A percentile compares a stretch with the other conserved stretches of the same genome.
Evolutionary conservation across 257 asterid genomes (phyloP).

Genomic region (Agastache rugosa): DNA sequence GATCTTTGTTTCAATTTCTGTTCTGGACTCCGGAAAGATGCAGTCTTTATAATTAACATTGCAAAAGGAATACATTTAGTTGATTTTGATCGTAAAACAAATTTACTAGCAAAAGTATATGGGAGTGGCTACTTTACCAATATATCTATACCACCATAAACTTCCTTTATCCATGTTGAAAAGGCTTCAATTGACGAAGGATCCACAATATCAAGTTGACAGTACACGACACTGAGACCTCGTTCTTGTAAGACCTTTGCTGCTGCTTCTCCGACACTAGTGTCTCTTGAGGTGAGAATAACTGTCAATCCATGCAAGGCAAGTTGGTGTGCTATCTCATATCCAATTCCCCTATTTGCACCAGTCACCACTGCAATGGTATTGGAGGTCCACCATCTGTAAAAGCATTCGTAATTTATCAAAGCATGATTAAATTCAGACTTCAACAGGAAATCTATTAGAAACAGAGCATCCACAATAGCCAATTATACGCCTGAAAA

Average conservation of each 20-base stretch:
- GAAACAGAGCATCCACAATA: neutral
- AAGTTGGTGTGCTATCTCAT: constrained; percentile 81
- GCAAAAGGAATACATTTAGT: constrained; percentile 1
- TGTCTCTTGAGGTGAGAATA: constrained; percentile 75
- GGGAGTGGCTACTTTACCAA: constrained; percentile 53
- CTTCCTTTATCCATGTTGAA: constrained; percentile 64
- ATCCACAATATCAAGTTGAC: constrained; percentile 73
- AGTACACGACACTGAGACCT: constrained; percentile 71
- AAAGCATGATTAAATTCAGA: neutral
- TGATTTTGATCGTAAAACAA: neutral
- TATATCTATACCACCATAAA: constrained; percentile 77
- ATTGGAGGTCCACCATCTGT: constrained; percentile 89
- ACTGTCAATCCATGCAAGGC: constrained; percentile 76
- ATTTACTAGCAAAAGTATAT: constrained; percentile 17
- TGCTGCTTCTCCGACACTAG: constrained; percentile 70
- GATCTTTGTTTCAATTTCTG: neutral
- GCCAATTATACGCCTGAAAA: neutral
- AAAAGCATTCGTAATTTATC: constrained; percentile 6
- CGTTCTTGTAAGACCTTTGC: constrained; percentile 61
- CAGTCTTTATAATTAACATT: neutral
- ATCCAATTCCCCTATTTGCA: constrained; percentile 92
- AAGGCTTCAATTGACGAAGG: constrained; percentile 64
- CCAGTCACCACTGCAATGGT: constrained; percentile 94
- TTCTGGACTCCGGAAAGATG: constrained; percentile 11
- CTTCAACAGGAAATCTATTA: neutral